Conservation (phyloP, 2,329 filamentous ascomycete genomes). For the Epichloe coenophiala region DNA sequence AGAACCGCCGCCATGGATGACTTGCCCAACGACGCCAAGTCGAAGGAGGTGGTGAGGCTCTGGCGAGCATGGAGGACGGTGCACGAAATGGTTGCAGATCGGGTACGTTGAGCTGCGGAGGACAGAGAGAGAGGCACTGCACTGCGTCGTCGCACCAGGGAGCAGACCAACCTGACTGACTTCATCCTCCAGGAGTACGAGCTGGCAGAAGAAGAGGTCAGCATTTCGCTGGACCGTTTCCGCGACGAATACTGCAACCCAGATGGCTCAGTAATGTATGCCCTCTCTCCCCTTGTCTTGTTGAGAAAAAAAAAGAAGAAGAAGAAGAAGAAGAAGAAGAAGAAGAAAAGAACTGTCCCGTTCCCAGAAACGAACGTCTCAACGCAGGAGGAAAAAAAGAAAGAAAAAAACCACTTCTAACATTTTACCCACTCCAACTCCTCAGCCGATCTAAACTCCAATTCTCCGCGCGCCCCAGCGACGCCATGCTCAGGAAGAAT, state of each 20-base stretch:
- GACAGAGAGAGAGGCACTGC: not conserved
- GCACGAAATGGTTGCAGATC: conserved; percentile 86
- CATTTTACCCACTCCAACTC: not conserved
- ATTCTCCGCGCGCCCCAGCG: conserved; percentile 76
- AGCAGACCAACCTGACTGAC: not conserved
- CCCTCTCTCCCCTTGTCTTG: too few relatives aligned
- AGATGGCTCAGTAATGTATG: conserved; percentile 63
- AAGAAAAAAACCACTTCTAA: not conserved
- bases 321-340: conserved; percentile 16
- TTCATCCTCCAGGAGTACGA: conserved; percentile 66
- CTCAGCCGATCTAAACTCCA: conserved; percentile 67
- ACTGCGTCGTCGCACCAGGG: too few relatives aligned
- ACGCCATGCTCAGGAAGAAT: conserved; percentile 74
- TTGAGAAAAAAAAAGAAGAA: too few relatives aligned
- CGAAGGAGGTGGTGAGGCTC: conserved; percentile 49
- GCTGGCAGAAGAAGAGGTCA: conserved; percentile 76
- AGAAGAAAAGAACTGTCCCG: conserved; percentile 13
- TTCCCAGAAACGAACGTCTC: too few relatives aligned
- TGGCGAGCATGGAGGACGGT: conserved; percentile 92
- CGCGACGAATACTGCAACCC: conserved; percentile 54
- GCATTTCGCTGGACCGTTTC: conserved; percentile 76
- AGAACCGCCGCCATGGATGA: conserved; percentile 22
- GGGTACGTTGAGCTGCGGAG: conserved; percentile 43
- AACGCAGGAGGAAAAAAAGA: too few relatives aligned
- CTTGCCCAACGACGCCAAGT: conserved; percentile 35